phyloP scores from a whole-genome alignment of 2,329 filamentous ascomycete species.

The Aureobasidium sp. region DNA sequence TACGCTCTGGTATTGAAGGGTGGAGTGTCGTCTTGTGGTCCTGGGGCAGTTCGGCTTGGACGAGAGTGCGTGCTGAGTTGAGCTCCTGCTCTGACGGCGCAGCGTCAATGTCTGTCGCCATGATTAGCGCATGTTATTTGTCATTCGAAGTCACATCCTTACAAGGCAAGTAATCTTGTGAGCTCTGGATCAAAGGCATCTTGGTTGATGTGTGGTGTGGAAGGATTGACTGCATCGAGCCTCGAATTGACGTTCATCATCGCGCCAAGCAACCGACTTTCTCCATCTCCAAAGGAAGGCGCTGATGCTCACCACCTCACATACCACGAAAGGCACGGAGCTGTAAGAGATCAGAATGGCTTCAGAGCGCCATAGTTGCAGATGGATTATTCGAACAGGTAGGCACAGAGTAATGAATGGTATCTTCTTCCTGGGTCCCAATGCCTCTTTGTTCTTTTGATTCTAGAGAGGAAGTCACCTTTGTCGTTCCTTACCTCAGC shows the following conservation, averaged over 20 bases:
- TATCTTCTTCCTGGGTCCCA: not conserved
- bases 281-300: not conserved
- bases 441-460: not conserved
- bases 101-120: constrained; percentile 64
- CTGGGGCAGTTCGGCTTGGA: constrained; percentile 54
- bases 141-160: constrained; percentile 25
- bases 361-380: not conserved
- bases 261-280: not conserved
- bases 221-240: not conserved
- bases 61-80: constrained; percentile 58
- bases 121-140: constrained; percentile 17
- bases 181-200: constrained; percentile 60
- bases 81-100: constrained; percentile 57
- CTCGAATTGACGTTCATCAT: not conserved
- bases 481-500: too few species aligned
- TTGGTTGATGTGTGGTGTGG: constrained; percentile 17
- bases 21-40: constrained; percentile 44
- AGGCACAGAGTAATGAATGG: not conserved
- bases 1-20: constrained; percentile 48
- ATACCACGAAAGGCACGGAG: not conserved
- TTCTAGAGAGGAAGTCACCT: too few species aligned
- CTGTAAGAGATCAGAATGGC: not conserved
- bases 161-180: constrained; percentile 78
- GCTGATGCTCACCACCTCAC: not conserved
- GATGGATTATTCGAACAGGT: not conserved